Conservation (phyloP, 108 stramenopile species). For the Nannochloropsis salina region DNA sequence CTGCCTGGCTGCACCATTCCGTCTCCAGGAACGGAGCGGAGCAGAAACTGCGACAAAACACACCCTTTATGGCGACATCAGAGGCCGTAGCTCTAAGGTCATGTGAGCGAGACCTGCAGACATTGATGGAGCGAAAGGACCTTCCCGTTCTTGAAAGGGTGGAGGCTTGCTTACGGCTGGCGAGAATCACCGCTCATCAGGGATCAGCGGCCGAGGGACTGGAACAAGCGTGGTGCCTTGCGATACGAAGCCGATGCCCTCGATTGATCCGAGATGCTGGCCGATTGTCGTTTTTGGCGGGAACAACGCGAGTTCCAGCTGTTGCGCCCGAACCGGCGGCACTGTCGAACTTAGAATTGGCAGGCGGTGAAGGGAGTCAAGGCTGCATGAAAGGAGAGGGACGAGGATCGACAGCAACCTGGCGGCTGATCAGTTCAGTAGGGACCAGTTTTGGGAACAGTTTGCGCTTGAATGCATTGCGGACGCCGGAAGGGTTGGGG, state of each 20-base stretch:
- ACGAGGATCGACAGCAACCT: not conserved
- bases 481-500: not conserved
- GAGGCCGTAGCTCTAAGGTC: too few species aligned
- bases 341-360: too few species aligned
- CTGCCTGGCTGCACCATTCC: not conserved
- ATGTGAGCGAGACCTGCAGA: not conserved
- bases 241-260: not conserved
- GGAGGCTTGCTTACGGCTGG: constrained; percentile 9
- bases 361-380: too few species aligned
- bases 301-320: not conserved
- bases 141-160: not conserved
- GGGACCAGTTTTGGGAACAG: not conserved
- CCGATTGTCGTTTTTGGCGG: constrained; percentile 9
- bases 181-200: not conserved
- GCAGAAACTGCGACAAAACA: too few species aligned
- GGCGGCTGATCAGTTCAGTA: constrained; percentile 5
- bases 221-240: not conserved
- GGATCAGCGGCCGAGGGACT: not conserved
- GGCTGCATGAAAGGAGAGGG: not conserved
- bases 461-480: not conserved
- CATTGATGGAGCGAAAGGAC: not conserved
- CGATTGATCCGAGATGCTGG: constrained; percentile 6
- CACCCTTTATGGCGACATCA: too few species aligned
- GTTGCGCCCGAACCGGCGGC: too few species aligned
- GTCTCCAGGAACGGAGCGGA: too few species aligned